Conservation (phyloP, 2,329 filamentous ascomycete genomes). For the Cordyceps pruinosa region DNA sequence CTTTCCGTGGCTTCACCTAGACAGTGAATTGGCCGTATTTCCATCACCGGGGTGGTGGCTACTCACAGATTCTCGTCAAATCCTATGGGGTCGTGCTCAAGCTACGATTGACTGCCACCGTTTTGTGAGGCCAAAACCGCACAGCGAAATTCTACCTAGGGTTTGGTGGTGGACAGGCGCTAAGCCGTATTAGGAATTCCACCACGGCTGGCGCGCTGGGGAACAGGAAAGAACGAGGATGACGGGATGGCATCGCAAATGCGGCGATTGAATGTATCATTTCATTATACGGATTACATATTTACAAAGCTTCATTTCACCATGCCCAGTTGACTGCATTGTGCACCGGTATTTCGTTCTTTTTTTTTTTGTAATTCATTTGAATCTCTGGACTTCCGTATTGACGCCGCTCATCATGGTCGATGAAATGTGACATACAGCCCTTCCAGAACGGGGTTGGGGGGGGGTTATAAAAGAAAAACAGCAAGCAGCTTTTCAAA, state of each 20-base stretch:
- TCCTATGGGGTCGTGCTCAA: constrained; percentile 27
- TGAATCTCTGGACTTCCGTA: constrained; percentile 50
- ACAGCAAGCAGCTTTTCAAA: constrained; percentile 40
- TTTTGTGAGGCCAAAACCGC: constrained; percentile 34
- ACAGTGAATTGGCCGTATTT: constrained; percentile 7
- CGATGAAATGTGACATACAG: constrained; percentile 58
- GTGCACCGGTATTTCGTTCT: not conserved
- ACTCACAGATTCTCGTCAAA: constrained; percentile 31
- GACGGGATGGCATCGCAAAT: not conserved
- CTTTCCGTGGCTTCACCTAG: not conserved
- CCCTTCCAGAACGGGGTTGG: constrained; percentile 47
- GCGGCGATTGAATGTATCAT: not conserved
- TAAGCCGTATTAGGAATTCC: constrained; percentile 37
- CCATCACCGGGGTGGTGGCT: constrained; percentile 6
- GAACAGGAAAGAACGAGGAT: constrained; percentile 9
- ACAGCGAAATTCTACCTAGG: constrained; percentile 40
- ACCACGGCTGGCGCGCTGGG: constrained; percentile 13
- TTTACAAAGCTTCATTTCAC: not conserved
- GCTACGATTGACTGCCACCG: constrained; percentile 25
- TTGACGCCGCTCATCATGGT: constrained; percentile 58
- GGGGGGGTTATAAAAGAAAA: constrained; percentile 37
- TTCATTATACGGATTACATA: not conserved
- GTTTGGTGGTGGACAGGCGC: constrained; percentile 34
- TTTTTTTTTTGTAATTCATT: constrained; percentile 30
- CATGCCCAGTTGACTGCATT: not conserved